Conservation (phyloP, 192 early-diverging fungal genomes). For the Coemansia sp. region DNA sequence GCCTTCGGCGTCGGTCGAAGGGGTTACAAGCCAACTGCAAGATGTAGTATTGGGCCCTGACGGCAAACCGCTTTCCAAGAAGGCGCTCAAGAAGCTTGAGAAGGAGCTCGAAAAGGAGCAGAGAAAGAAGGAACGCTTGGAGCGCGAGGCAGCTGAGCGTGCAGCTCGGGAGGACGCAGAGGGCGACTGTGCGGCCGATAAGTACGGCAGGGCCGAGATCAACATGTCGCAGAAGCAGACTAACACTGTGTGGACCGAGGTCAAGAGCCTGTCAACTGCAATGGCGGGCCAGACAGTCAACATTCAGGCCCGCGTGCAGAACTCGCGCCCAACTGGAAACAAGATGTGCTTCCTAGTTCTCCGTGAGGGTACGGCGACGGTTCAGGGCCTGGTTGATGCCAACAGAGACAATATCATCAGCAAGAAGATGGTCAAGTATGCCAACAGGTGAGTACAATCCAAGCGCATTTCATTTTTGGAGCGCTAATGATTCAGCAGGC, state of each 20-base stretch:
- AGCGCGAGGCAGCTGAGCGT: constrained; percentile 64
- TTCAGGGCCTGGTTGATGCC: constrained; percentile 81
- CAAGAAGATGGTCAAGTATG: constrained; percentile 97
- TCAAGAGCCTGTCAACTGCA: constrained; percentile 64
- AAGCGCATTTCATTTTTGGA: background rate
- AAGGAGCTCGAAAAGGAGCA: constrained; percentile 88
- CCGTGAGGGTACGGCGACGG: constrained; percentile 85
- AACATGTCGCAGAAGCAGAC: constrained; percentile 84
- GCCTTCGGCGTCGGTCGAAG: constrained; percentile 18
- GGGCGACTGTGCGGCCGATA: constrained; percentile 77
- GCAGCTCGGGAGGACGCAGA: constrained; percentile 60
- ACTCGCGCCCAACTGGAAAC: constrained; percentile 78
- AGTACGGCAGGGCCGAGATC: constrained; percentile 85
- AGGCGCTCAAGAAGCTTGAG: constrained; percentile 91
- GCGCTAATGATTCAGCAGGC: background rate
- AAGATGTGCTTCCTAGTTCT: constrained; percentile 87
- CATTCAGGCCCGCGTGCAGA: constrained; percentile 91
- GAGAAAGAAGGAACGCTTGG: constrained; percentile 64
- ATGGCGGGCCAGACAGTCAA: constrained; percentile 76
- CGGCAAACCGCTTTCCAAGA: constrained; percentile 89
- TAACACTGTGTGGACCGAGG: constrained; percentile 65
- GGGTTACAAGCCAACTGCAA: constrained; percentile 52
- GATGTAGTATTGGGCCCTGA: constrained; percentile 68
- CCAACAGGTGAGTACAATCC: constrained; percentile 56
- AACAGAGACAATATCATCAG: constrained; percentile 73